Base-by-base conservation (phyloP, 192 early-diverging fungal genomes). In the Linnemannia elongata region DNA sequence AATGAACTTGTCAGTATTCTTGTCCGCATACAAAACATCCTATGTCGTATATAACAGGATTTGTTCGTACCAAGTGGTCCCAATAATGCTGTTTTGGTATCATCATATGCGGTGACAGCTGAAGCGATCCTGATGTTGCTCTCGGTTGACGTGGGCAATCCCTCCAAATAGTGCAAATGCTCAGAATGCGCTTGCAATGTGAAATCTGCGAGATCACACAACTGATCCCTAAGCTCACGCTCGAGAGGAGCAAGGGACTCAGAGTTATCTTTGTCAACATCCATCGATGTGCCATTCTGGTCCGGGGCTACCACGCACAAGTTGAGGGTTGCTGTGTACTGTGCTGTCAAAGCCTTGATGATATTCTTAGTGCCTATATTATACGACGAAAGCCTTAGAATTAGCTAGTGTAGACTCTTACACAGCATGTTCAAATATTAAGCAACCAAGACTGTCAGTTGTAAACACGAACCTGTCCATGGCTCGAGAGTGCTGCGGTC, bases 131-230 rank as follows among this genome's bases (percentile, higher is more conserved):
- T 27, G 27, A 78, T 68, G 20, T 81, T 81, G 27, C 77, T 41
- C 27, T 60, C 72, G 17, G 71, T 60, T 10, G 79, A 81, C 0
- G 24, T 33, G 8, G 79, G 52, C 22, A 81, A 42, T 82, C 78
- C 75, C 47, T 88, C 81, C n/a, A 88, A 47, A 33, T 81, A 88
- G 27, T 77, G 75, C 3, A 83, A 60, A 30, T 52, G 82, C 57
- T 88, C 88, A 12, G 82, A 83, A 42, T 75, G 63, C 20, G 88
- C 88, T 36, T 88, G 82, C 12, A 88, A 52, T n/a, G 82, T 57
- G 2, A 81, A 75, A 77, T 88, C 88, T 7, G 88, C 88, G 24
- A 88, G 82, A 27, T 84, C 82, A 17, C 69, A 88, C 10, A 88
- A 71, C 38, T 88, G 88, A 22, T 88, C 79, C 47, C 63, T 71